Base-by-base conservation (phyloP, 2,329 filamentous ascomycete species). In the Hypomyces rosellus region DNA sequence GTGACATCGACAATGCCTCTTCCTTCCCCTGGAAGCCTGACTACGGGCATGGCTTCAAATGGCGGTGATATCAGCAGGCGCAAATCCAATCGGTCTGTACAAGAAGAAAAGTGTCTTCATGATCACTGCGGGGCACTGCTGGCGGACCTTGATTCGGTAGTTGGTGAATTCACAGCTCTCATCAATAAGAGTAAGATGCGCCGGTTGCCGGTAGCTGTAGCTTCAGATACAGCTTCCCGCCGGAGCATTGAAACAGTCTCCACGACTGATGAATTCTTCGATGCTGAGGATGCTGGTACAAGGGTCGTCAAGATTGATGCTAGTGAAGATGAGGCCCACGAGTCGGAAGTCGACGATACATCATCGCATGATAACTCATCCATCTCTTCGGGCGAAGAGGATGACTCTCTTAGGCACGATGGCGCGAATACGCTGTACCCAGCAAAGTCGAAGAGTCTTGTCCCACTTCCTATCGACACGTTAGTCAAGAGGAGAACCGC, bases 181-280 rank as follows among this genome's bases (percentile, higher is more conserved):
- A 78, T 97, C 48, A 72, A 78, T 7, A 86, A 87, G 62, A 95
- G 84, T 69, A 95, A 93, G 66, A 81, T 86, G 37, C 80, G 91
- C 45, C 82, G 91, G 40, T 70, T 80, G 49, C 77, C 77, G 5
- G 66, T 71, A 12, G 75, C 84, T 5, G 60, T 69, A 16, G 75
- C 82, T 7, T 67, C 77, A 4, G 72, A 65, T 30, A 67, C 57
- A 41, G 66, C 57, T 46, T 70, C 73, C 8, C 71, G 77, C 36
- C 75, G 78, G 61, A 96, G 90, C 62, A 81, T 95, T 48, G 91
- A 96, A 55, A 95, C 90, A 0, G 77, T 84, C 4, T 78, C 79
- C 18, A 86, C 88, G 2, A 80, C 80, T 2, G 88, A 95, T 50
- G 92, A 97, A 64, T 99, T 97, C 69, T 99, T 96, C 60, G 93